Evolutionary conservation across 768 basidiomycete species (phyloP), one percentile per base, ranked within the genome.

Genomic region (Suillus decipiens): DNA sequence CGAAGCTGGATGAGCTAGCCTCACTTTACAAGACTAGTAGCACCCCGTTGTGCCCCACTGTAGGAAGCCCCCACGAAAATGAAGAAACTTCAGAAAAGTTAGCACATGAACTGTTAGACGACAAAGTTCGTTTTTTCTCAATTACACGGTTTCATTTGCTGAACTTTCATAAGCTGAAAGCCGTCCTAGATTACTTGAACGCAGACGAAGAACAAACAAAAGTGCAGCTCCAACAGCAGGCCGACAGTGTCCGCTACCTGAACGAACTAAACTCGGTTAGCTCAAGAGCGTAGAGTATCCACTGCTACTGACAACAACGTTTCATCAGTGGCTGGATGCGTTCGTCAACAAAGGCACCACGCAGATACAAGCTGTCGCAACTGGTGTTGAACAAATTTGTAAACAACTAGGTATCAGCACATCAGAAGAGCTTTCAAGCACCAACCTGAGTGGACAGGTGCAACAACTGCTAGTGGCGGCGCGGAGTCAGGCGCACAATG

Each of bases 311-410:
- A 68, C 51, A 62, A 68, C 51, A 62, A 12, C 17, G 33, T 48
- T 31, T 7, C 15, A 24, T 48, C 62, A 90, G 86, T 95, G 93
- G 93, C 82, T 95, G 47, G 93, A 95, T 67, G 78, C 86, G 3
- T 93, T 94, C 72, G 90, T 93, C 43, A 86, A 86, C 45, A 86
- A 87, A 50, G 88, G 89, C n/a, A 88, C 87, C 0, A 82, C 84
- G 15, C 90, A 93, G 66, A 87, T 92, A 28, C 84, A 89, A 68
- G 76, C 78, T 41, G 78, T 93, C 15, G 83, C 86, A 11, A 77
- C 78, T 19, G 83, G 83, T 57, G 77, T 93, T 1, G 84, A 90
- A 41, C 80, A 83, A 31, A 76, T 95, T 28, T 86, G 84, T 68
- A 71, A 77, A 61, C 80, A 82, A 28, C 74, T 92, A 5, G 86